Percentiles rank a stretch among this genome's conserved stretches.
Conservation (phyloP, 2,329 filamentous ascomycete species). For the Geosmithia morbida region DNA sequence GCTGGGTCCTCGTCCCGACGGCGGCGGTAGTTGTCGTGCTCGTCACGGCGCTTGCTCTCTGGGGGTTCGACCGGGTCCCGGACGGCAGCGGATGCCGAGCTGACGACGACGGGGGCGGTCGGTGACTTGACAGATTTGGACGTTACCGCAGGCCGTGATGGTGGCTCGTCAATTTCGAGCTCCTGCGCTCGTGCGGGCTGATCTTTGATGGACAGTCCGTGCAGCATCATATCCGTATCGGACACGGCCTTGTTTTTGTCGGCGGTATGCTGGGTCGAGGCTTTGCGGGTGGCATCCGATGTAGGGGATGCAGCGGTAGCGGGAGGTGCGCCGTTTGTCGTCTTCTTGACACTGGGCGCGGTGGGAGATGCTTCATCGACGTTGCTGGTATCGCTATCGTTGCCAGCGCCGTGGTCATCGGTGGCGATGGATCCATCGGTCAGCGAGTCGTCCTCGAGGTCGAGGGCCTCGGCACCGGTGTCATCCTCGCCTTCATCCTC, state of each 20-base stretch:
- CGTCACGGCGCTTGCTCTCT: constrained; percentile 60
- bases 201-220: constrained; percentile 32
- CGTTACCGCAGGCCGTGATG: constrained; percentile 5
- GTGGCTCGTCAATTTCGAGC: constrained; percentile 22
- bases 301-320: constrained; percentile 16
- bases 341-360: constrained; percentile 23
- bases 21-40: constrained; percentile 84
- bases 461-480: constrained; percentile 36
- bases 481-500: constrained; percentile 62
- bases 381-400: constrained; percentile 52
- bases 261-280: too few relatives aligned
- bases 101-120: constrained; percentile 35
- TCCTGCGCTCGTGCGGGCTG: constrained; percentile 26
- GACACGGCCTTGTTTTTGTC: constrained; percentile 13
- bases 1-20: constrained; percentile 79
- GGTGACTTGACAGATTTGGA: constrained; percentile 23
- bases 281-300: constrained; percentile 9
- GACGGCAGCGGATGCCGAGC: constrained; percentile 35
- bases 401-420: constrained; percentile 44
- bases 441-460: constrained; percentile 50
- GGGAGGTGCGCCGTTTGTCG: constrained; percentile 26
- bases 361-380: constrained; percentile 41
- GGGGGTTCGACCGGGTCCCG: constrained; percentile 38
- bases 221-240: constrained; percentile 46
- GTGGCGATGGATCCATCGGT: constrained; percentile 48